Conservation (phyloP, 2,329 filamentous ascomycete genomes). For the Xylaria multiplex region DNA sequence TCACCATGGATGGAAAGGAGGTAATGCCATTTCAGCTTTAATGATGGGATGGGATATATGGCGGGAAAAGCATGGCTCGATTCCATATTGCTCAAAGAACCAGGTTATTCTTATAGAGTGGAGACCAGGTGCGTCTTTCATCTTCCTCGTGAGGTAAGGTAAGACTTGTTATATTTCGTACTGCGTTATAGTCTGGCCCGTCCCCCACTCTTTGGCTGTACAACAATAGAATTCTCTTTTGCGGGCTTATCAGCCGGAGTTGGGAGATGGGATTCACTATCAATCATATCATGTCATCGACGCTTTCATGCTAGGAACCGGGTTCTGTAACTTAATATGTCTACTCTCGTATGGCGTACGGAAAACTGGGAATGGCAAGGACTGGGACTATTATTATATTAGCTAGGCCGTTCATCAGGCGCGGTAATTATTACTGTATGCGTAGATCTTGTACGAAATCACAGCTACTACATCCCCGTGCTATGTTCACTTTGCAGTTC, state of each 20-base stretch:
- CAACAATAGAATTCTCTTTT: not conserved
- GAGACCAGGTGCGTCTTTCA: too few species aligned
- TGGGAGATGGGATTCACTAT: not conserved
- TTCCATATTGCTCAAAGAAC: too few species aligned
- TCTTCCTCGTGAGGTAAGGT: not conserved
- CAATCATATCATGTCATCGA: not conserved
- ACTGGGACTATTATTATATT: not conserved
- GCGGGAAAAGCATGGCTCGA: not conserved
- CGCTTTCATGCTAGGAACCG: not conserved
- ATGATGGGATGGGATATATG: not conserved
- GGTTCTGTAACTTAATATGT: not conserved
- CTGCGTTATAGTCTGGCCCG: not conserved
- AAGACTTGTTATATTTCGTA: not conserved
- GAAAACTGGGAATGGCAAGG: not conserved
- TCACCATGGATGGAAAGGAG: not conserved
- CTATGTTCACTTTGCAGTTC: too few species aligned
- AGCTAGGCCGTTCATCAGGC: too few species aligned
- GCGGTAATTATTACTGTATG: too few species aligned
- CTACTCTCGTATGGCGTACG: not conserved
- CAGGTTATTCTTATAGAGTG: not conserved
- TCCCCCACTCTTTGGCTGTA: not conserved
- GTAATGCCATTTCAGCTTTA: not conserved
- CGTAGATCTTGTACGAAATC: too few species aligned
- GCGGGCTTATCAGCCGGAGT: slow-evolving; percentile 17
- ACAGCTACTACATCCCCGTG: too few species aligned